Base-by-base conservation (phyloP, 176 grass and related monocot species). In the Oryza brachyantha region DNA sequence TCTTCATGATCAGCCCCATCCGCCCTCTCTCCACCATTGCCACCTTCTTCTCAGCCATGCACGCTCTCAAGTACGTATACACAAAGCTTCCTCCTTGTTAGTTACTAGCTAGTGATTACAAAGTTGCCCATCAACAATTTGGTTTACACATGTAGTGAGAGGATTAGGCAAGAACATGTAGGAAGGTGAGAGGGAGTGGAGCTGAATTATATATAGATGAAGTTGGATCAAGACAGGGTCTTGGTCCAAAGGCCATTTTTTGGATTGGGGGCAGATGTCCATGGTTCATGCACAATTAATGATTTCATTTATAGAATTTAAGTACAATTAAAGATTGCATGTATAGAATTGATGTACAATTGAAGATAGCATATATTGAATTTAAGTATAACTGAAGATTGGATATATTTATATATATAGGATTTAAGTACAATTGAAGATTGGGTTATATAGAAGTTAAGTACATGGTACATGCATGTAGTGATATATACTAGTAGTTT, bases 1-100 rank as follows among this genome's bases (percentile, higher is more conserved):
- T 89, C 83, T 89, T 84, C 80, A 27, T 83, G 72, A 93, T 83
- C 46, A 92, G 75, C 8, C 79, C 27, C 77, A 83, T 88, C 58
- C 36, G 64, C n/a, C 83, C 74, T 64, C 48, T 79, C 83, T 79
- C 83, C 39, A 12, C 45, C 1, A 6, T 3, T 10, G 13, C n/a
- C 57, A 62, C 76, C 82, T 75, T n/a, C n/a, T n/a, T n/a, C n/a
- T n/a, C n/a, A n/a, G n/a, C n/a, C n/a, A n/a, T n/a, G n/a, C n/a
- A n/a, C n/a, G n/a, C n/a, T 83, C 36, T 82, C 70, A 34, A 17
- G 27, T 55, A 36, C 7, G 34, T 32, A 14, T 16, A 64, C 55
- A 72, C n/a, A 9, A 54, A 29, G 8, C 68, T 75, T 7, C 14
- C 4, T 45, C 13, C 14, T 28, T 64, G 22, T 14, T 14, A 43